A percentile compares a stretch with the other conserved stretches of the same genome.
Conservation (phyloP, 2,329 filamentous ascomycete genomes). For the Fusarium sp. region DNA sequence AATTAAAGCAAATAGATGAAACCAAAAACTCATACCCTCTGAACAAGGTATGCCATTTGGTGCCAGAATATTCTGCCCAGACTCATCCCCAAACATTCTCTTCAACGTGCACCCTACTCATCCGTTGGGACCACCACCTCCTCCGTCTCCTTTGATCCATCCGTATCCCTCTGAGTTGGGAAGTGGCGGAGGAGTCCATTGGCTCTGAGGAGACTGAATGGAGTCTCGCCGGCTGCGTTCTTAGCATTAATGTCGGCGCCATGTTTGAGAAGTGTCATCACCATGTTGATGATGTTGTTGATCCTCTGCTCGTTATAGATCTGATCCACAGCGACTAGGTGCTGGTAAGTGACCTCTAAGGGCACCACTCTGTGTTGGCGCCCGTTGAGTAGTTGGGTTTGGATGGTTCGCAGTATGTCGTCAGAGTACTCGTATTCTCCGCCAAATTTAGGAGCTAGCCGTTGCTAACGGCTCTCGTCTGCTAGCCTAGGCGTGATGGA, state of each 20-base stretch:
- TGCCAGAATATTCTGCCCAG: neutral
- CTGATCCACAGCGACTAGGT: neutral
- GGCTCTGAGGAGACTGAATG: neutral
- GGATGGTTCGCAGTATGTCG: neutral
- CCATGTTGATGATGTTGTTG: neutral
- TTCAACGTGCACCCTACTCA: neutral
- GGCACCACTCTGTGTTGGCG: neutral
- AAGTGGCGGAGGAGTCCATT: neutral
- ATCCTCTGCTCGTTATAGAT: neutral
- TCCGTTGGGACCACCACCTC: neutral
- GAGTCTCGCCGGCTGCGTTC: neutral
- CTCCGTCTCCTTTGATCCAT: neutral
- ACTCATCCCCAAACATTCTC: neutral
- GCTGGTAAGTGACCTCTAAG: neutral
- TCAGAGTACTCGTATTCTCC: neutral
- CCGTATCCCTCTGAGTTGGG: neutral
- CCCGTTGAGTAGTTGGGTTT: neutral
- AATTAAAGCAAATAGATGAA: neutral
- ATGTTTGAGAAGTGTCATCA: neutral
- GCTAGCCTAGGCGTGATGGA: neutral
- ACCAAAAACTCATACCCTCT: neutral
- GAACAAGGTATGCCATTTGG: neutral
- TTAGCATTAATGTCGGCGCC: neutral
- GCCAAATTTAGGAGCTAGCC: neutral
- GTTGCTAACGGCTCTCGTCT: neutral